Evolutionary conservation across 1,284 basidiomycete genomes (phyloP), one percentile per base, ranked within the genome.

Genomic region (Baeospora myosura): DNA sequence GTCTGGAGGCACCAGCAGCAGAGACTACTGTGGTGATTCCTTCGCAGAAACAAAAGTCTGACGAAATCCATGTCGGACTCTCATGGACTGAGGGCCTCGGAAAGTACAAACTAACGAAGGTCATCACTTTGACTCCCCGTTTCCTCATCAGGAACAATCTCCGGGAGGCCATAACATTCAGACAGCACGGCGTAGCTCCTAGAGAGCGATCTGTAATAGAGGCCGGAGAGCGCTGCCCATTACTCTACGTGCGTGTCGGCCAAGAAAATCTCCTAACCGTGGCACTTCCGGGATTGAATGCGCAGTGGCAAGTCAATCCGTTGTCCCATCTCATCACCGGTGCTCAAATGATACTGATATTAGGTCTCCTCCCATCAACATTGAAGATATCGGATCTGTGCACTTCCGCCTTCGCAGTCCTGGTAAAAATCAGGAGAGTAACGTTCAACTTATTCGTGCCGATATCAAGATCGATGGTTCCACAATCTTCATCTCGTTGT

Each of bases 21-120:
- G 93, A 98, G 53, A 87, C 83, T 42, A 85, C 88, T 48, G 72
- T 98, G 40, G 76, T 84, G 33, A 76, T 94, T 48, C 73, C 81
- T 2, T 81, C 84, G 2, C 68, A 76, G 35, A 71, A 69, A 26
- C 76, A 77, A 43, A 85, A 75, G 52, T 66, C 77, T n/a, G 83
- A 87, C 40, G 88, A 94, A 59, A 76, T 86, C 47, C 89, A 94
- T 55, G 65, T 92, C 26, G 96, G 96, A 4, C 58, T 99, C 39
- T 95, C 92, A 3, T 97, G 96, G 75, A 76, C 80, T 16, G 94
- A 97, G 60, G 95, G 95, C 3, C 66, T 87, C 20, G 96, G 96
- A 36, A 96, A 94, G 72, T 98, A 98, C 65, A 97, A 98, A 61
- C 68, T 98, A 36, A 87, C 86, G 21, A 98, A 98, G 65, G 88